A percentile compares a stretch with the other conserved stretches of the same genome.
These are phyloP conservation scores for Apium graveolens DNA, from an alignment of 129 eudicot species.

Conservation along the genomic window DNA sequence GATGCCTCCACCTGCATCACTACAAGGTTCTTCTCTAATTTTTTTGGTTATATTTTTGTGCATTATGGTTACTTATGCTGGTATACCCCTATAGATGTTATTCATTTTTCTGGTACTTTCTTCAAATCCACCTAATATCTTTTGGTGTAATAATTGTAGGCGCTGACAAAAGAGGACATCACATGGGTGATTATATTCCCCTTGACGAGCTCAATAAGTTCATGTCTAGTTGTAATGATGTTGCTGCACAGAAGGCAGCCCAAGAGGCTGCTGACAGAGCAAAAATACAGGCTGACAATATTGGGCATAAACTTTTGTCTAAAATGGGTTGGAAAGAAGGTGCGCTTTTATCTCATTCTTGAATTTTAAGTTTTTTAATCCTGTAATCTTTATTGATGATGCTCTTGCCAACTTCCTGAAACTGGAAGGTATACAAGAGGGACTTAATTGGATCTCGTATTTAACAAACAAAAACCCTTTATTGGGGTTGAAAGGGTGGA, in stretches of 20 bases:
- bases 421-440: neutral
- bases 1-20: constrained; percentile 80
- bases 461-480: neutral
- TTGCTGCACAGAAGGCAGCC: constrained; percentile 42
- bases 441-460: neutral
- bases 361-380: neutral
- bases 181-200: constrained; percentile 79
- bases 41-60: neutral
- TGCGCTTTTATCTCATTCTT: constrained; percentile 14
- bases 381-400: neutral
- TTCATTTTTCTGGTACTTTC: neutral
- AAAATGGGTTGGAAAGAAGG: constrained; percentile 95
- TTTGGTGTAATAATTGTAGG: constrained; percentile 8
- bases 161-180: constrained; percentile 59
- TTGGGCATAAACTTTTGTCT: constrained; percentile 61
- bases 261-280: constrained; percentile 45
- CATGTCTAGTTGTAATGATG: constrained; percentile 56
- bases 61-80: neutral
- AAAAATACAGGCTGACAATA: constrained; percentile 68
- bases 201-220: constrained; percentile 63
- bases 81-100: neutral
- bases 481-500: neutral
- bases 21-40: constrained; percentile 30
- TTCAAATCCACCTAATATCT: neutral
- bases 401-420: neutral